Evolutionary conservation across 805 yeast species (phyloP), one percentile per base, ranked within the genome.

Genomic region (Yarrowia keelungensis): DNA sequence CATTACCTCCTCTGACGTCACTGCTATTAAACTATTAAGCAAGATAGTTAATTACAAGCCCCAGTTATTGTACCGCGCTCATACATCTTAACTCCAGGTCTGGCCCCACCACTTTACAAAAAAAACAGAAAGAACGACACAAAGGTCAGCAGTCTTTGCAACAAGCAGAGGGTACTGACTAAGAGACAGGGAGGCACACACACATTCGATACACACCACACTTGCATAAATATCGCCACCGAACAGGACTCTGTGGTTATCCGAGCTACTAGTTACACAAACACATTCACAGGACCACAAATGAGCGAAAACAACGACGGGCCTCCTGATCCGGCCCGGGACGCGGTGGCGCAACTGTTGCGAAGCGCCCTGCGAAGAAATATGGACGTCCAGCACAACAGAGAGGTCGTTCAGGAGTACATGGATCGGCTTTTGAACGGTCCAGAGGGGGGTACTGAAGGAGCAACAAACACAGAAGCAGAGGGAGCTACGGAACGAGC

Each of bases 271-370:
- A 56, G 46, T 35, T 14, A 14, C 16, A 3, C 56, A 35, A 5
- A 10, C 39, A 38, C 39, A 49, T 15, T 35, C n/a, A 45, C 19
- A 19, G 19, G 15, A 51, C 43, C 26, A n/a, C 15, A 51, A 8
- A 59, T 59, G 65, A 59, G 65, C 51, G 65, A 59, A 38, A 32
- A 59, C 32, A 45, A 59, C 41, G 49, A 43, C 41, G 42, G 51
- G 46, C 42, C 65, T n/a, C 51, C 65, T 43, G 65, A 59, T 59
- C 65, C 65, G 32, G 51, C 65, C 51, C 65, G 51, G 42, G 51
- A 59, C 38, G 51, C 65, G 42, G 65, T 59, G 41, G 65, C 65
- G 35, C 50, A 59, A 3, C 65, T 59, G 14, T 15, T 59, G 16
- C 65, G 51, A 14, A 45, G 51, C 42, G 65, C 65, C 2, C 65